A percentile compares a stretch with the other conserved stretches of the same genome.
Conservation (phyloP, 331 rosid genomes). For the Phaseolus coccineus region DNA sequence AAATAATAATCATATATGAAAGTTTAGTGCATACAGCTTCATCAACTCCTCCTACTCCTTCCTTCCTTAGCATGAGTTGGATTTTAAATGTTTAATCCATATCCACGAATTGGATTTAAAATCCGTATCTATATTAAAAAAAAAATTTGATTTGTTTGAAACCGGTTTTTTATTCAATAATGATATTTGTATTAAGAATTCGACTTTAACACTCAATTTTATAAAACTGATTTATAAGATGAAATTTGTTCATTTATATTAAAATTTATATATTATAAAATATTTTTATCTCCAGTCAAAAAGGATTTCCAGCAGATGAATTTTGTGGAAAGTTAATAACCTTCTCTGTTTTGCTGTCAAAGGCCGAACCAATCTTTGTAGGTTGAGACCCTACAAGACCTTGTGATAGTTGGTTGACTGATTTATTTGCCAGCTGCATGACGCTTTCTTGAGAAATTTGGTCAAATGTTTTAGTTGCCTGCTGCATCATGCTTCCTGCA, state of each 20-base stretch:
- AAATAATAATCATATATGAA: neutral
- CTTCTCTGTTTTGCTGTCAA: slow-evolving; percentile 68
- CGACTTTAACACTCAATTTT: no score
- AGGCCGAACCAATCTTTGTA: slow-evolving; percentile 44
- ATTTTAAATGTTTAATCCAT: no score
- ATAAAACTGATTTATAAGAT: no score
- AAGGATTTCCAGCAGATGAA: slow-evolving; percentile 38
- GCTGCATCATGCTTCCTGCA: slow-evolving; percentile 27
- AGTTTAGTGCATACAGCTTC: slow-evolving; percentile 56
- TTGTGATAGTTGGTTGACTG: slow-evolving; percentile 48
- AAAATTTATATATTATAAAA: no score
- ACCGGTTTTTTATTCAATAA: slow-evolving; percentile 25
- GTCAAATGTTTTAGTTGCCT: slow-evolving; percentile 9
- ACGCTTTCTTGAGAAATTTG: slow-evolving; percentile 43
- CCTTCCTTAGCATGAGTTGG: slow-evolving; percentile 40
- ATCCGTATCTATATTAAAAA: no score
- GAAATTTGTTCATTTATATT: no score
- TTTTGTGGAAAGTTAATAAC: slow-evolving; percentile 67
- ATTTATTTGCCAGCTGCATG: no score
- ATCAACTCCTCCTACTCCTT: slow-evolving; percentile 46
- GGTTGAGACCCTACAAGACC: slow-evolving; percentile 53
- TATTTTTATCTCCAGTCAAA: no score
- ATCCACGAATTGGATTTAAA: neutral
- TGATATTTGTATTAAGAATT: no score
- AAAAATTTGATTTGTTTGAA: neutral